Evolutionary conservation across 805 yeast species (phyloP), one percentile per base, ranked within the genome.

Genomic region (Lipomyces lipofer): DNA sequence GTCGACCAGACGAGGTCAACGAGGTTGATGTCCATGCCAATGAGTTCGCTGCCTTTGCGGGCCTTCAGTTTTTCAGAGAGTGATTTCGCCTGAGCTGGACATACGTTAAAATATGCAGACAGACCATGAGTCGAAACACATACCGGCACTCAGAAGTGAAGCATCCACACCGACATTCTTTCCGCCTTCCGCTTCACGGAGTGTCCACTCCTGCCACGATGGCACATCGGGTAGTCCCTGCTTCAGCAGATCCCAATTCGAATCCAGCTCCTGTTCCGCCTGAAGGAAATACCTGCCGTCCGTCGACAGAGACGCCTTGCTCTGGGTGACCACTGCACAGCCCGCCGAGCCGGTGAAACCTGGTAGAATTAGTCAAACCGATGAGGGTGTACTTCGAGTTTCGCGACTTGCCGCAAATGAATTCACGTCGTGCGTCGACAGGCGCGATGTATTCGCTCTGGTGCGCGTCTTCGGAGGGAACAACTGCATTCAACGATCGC

Each of bases 281-380:
- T 94, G 99, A 55, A 88, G 75, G 69, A 89, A 94, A 73, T 94
- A 94, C 61, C 99, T 78, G 1, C 98, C 98, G 71, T 94, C 99
- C 0, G 99, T 94, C 7, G 95, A 83, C 47, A 94, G 72, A 0
- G 86, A 87, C 12, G 96, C 95, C 44, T 81, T 79, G 50, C 76
- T 75, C 42, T 74, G 67, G 3, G 96, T 84, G 17, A 92, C 78
- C n/a, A 94, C 78, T 1, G 96, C 97, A 21, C 88, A 74, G 22
- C 98, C 99, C 1, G 97, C 95, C 46, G 92, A 84, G 0, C 98
- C 99, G 10, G 92, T 85, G 72, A 92, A 92, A 0, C 76, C 53
- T 51, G 25, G 5, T 4, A 15, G 10, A 8, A 29, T 13, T 27
- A 28, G 40, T 27, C 9, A 27, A 10, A 4, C 13, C 1, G 7